phyloP scores from a whole-genome alignment of 2,329 filamentous ascomycete genomes.

The Claviceps humidiphila region DNA sequence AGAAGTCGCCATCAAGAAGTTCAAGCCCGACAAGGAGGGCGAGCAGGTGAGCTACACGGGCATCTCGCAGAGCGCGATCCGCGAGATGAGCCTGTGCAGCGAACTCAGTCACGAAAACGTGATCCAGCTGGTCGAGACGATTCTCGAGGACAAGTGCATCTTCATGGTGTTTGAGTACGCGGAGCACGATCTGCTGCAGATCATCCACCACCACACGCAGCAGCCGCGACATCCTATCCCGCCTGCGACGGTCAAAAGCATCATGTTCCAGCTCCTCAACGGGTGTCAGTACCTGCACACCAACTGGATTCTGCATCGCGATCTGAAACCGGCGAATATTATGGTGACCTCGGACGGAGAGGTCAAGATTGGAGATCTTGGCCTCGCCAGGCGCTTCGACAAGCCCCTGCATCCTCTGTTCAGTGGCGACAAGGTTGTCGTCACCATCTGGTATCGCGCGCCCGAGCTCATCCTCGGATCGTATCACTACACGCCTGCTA shows the following conservation, averaged over 20 bases:
- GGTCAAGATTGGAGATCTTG: constrained; percentile 90
- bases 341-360: constrained; percentile 87
- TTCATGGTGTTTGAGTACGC: constrained; percentile 99
- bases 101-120: constrained; percentile 83
- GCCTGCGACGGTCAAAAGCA: constrained; percentile 76
- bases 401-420: constrained; percentile 88
- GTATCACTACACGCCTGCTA: constrained; percentile 91
- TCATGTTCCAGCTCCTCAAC: constrained; percentile 91
- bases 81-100: constrained; percentile 94
- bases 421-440: constrained; percentile 91
- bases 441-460: constrained; percentile 97
- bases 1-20: constrained; percentile 98
- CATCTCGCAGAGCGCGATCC: constrained; percentile 91
- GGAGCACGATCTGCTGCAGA: constrained; percentile 92
- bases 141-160: constrained; percentile 96
- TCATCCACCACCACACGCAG: constrained; percentile 94
- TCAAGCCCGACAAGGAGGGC: constrained; percentile 97
- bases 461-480: constrained; percentile 86
- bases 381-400: constrained; percentile 81
- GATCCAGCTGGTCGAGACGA: constrained; percentile 84
- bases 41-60: constrained; percentile 91
- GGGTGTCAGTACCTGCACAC: constrained; percentile 88
- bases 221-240: constrained; percentile 80
- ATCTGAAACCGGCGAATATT: constrained; percentile 96
- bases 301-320: constrained; percentile 94